Conservation (phyloP, 116 monocot species). For the Trichopus zeylanicus region DNA sequence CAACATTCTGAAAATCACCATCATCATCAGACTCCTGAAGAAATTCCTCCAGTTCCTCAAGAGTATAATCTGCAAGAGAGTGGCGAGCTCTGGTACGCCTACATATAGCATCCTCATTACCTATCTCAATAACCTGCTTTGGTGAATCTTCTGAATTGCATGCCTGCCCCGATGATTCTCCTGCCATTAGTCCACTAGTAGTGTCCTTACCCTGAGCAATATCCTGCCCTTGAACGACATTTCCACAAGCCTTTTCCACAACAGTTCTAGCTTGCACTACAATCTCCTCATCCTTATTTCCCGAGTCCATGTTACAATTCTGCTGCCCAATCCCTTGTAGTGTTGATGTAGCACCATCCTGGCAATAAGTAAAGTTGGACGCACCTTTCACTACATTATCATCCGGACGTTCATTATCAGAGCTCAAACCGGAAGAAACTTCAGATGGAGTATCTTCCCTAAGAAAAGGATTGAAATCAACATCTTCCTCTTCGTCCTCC, state of each 20-base stretch:
- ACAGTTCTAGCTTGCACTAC: slow-evolving; percentile 10
- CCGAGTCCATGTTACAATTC: slow-evolving; percentile 1
- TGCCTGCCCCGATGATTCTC: neutral
- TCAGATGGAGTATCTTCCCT: slow-evolving; percentile 59
- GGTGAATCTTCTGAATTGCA: neutral
- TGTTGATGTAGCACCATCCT: slow-evolving; percentile 6
- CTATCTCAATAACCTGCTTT: slow-evolving; percentile 7
- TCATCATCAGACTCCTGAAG: slow-evolving; percentile 98
- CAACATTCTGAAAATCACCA: slow-evolving; percentile 43
- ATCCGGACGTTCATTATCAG: slow-evolving; percentile 40
- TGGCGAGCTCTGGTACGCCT: slow-evolving; percentile 78
- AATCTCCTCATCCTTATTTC: slow-evolving; percentile 16
- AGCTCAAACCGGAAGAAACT: slow-evolving; percentile 78
- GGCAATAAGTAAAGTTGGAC: slow-evolving; percentile 2
- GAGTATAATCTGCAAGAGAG: too few relatives aligned
- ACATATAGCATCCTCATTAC: slow-evolving; percentile 72
- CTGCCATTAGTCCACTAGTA: neutral
- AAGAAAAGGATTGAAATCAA: slow-evolving; percentile 79
- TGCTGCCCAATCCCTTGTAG: slow-evolving; percentile 1
- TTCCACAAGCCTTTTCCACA: neutral
- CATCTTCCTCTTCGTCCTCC: slow-evolving; percentile 84
- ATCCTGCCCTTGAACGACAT: neutral
- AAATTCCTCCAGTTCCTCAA: slow-evolving; percentile 85
- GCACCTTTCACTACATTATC: slow-evolving; percentile 1
- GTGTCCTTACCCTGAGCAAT: too few relatives aligned